Evolutionary conservation across 2,329 filamentous ascomycete species (phyloP).

Genomic region (Diatrype stigma): DNA sequence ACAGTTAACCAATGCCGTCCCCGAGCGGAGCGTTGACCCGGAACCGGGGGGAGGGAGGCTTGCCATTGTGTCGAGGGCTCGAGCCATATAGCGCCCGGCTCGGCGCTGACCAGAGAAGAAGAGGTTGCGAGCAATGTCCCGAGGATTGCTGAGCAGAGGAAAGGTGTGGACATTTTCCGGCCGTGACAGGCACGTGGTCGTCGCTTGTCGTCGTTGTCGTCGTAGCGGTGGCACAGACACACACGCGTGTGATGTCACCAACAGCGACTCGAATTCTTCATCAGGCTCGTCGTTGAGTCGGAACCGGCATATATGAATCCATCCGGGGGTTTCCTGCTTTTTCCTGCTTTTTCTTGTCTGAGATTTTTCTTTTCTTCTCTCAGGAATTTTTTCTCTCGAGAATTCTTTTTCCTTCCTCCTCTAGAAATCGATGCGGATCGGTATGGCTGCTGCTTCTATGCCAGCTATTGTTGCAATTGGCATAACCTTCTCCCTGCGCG

Average conservation of each 20-base stretch:
- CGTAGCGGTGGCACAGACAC: constrained; percentile 21
- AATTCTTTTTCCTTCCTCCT: background rate
- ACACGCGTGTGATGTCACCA: constrained; percentile 24
- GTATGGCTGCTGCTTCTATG: background rate
- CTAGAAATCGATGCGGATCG: background rate
- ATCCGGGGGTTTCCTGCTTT: constrained; percentile 16
- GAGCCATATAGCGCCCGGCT: constrained; percentile 23
- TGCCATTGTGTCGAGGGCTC: constrained; percentile 29
- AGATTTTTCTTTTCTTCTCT: constrained; percentile 1
- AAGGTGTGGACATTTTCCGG: constrained; percentile 25
- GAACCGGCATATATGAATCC: constrained; percentile 9
- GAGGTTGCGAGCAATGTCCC: constrained; percentile 22
- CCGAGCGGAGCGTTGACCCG: background rate
- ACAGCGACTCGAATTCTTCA: constrained; percentile 23
- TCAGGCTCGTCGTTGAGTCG: constrained; percentile 17
- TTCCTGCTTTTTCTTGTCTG: too few species aligned
- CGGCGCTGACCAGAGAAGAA: constrained; percentile 20
- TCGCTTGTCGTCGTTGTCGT: background rate
- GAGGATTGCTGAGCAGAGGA: constrained; percentile 19
- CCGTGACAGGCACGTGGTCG: constrained; percentile 13
- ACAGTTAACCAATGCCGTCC: constrained; percentile 15
- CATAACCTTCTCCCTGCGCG: too few species aligned
- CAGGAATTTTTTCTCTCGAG: background rate
- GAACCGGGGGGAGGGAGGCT: constrained; percentile 2
- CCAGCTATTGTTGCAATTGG: too few species aligned